phyloP scores from a whole-genome alignment of 352 stramenopile genomes.

The Pythium apleroticum region DNA sequence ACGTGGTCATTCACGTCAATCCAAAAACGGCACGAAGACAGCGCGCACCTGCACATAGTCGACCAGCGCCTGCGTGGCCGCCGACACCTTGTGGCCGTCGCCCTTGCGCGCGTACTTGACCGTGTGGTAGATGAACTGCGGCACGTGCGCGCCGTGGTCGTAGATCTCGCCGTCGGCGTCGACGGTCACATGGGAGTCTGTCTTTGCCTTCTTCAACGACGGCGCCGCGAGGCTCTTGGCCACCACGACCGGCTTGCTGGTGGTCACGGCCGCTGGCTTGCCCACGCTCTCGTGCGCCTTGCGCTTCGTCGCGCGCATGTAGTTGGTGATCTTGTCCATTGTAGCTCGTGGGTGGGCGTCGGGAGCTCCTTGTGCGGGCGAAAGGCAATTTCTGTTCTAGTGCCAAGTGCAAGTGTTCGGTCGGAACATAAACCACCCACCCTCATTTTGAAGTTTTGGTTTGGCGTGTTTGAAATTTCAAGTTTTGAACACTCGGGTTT shows the following conservation, averaged over 20 bases:
- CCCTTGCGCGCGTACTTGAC: constrained; percentile 56
- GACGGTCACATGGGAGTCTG: background rate
- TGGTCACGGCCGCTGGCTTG: constrained; percentile 1
- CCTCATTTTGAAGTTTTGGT: constrained; percentile 6
- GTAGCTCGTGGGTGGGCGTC: background rate
- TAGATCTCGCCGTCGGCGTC: constrained; percentile 28
- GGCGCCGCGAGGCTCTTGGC: constrained; percentile 13
- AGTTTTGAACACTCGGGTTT: constrained; percentile 8
- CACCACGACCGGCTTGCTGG: constrained; percentile 2
- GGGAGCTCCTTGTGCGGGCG: background rate
- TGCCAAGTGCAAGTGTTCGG: background rate
- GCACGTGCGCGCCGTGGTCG: constrained; percentile 37
- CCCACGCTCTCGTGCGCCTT: constrained; percentile 35
- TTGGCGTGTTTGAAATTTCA: constrained; percentile 16
- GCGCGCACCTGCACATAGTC: constrained; percentile 48
- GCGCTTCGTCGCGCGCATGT: constrained; percentile 60
- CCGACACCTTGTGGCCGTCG: constrained; percentile 35
- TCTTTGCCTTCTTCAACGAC: constrained; percentile 24
- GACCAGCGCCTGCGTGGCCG: constrained; percentile 37
- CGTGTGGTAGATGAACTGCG: constrained; percentile 57
- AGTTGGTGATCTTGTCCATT: constrained; percentile 71
- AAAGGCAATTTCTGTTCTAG: constrained; percentile 1
- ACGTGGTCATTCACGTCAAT: too few species aligned
- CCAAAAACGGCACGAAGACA: too few species aligned
- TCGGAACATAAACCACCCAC: background rate